phyloP scores from a whole-genome alignment of 805 yeast species.

The Candida mattraensis region DNA sequence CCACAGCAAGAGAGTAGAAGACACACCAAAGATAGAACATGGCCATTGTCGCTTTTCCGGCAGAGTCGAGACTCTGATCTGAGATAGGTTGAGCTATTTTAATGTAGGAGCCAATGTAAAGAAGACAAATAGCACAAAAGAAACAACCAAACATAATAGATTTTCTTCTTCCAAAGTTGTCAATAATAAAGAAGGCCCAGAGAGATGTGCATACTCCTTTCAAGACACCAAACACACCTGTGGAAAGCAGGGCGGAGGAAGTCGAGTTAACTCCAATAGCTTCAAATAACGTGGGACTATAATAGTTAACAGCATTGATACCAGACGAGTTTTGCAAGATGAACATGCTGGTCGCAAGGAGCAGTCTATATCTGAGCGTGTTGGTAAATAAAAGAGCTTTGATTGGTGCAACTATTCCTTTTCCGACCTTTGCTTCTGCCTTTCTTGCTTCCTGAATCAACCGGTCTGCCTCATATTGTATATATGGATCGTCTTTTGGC shows the following conservation, averaged over 20 bases:
- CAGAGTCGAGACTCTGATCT: constrained; percentile 1
- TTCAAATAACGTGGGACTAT: constrained; percentile 45
- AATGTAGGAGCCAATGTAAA: constrained; percentile 7
- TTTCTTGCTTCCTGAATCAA: constrained; percentile 50
- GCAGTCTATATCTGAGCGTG: constrained; percentile 23
- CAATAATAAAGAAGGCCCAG: constrained; percentile 6
- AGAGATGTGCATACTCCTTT: constrained; percentile 3
- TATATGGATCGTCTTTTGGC: constrained; percentile 44
- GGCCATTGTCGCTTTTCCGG: constrained; percentile 6
- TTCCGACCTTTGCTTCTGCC: constrained; percentile 10
- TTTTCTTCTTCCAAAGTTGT: constrained; percentile 4
- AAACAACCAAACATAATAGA: constrained; percentile 6
- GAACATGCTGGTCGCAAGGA: constrained; percentile 20
- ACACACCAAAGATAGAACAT: constrained; percentile 7
- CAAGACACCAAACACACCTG: constrained; percentile 16
- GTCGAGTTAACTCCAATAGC: constrained; percentile 38
- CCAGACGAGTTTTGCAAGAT: constrained; percentile 35
- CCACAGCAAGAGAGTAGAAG: constrained; percentile 4
- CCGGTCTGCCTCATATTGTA: constrained; percentile 55
- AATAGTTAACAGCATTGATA: constrained; percentile 47
- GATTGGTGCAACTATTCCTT: constrained; percentile 35
- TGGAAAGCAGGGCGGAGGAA: constrained; percentile 26
- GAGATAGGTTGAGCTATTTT: constrained; percentile 3
- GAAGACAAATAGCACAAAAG: constrained; percentile 4
- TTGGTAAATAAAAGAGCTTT: constrained; percentile 38